phyloP scores from a whole-genome alignment of 148 eudicot genomes.

The Silene uniflora region DNA sequence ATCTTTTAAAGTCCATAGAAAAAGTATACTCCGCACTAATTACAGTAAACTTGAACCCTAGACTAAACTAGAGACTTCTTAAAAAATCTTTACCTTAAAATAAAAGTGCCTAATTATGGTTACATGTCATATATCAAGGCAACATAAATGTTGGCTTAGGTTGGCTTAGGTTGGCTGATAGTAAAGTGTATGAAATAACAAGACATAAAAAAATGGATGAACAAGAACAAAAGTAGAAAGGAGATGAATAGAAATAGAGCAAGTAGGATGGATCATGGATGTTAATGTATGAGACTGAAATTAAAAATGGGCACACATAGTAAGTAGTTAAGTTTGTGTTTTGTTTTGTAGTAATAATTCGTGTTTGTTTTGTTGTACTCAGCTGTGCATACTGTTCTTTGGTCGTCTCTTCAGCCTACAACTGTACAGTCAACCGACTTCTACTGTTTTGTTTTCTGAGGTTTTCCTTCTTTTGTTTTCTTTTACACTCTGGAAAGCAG shows the following conservation, averaged over 20 bases:
- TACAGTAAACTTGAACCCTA: no score
- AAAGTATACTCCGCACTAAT: no score
- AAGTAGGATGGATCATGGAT: not conserved
- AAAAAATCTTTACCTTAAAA: no score
- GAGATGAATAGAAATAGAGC: not conserved
- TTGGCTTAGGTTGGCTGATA: not conserved
- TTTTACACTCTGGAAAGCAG: constrained; percentile 24
- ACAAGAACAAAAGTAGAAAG: no score
- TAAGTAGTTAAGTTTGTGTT: not conserved
- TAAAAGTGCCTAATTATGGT: not conserved
- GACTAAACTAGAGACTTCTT: no score
- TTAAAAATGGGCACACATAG: not conserved
- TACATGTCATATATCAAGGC: not conserved
- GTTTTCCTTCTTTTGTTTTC: not conserved
- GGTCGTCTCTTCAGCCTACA: constrained; percentile 29
- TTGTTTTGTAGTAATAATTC: not conserved
- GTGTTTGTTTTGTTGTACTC: not conserved
- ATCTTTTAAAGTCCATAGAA: no score
- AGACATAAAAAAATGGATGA: not conserved
- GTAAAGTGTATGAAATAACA: constrained; percentile 9
- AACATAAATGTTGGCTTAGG: not conserved
- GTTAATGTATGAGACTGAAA: not conserved
- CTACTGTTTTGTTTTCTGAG: constrained; percentile 2
- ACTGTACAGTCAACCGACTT: constrained; percentile 22
- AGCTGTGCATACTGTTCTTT: constrained; percentile 22